Evolutionary conservation across 176 grass and related monocot species (phyloP), one percentile per base, ranked within the genome.

Genomic region (Pontederia paniculata): DNA sequence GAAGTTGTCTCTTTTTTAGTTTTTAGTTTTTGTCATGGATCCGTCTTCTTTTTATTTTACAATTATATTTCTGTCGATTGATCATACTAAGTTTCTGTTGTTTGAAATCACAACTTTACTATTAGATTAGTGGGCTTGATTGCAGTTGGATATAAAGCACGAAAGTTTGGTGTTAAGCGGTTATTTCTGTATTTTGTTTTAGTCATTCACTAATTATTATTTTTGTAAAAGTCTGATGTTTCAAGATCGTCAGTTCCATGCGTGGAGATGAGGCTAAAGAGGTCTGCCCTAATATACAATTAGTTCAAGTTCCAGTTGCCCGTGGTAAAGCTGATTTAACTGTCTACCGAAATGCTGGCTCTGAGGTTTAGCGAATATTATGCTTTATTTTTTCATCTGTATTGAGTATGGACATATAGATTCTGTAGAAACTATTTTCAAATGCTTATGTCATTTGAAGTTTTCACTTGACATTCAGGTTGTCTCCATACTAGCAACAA

Each of bases 261-360:
- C 86, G 86, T 45, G 91, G 91, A 67, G 80, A 97, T 71, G 91
- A 90, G 23, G 91, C 86, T 13, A 97, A 84, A 66, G 66, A 49
- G 9, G 68, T 90, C 15, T 97, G 86, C 52, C 86, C 86, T 50
- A 65, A 73, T 55, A 84, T 97, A 45, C 78, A 84, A 61, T 48
- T 90, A 58, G 75, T 97, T 79, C 86, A 84, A 76, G 91, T 97
- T 65, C 91, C 91, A 1, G 86, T 97, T 77, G 75, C 86, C 12
- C 86, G 86, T 44, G 83, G 59, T 67, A 97, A 88, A 84, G 91
- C 86, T 19, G 86, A 97, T 68, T 82, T 97, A 66, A 97, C 84
- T 88, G 14, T 74, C 56, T 90, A 97, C 48, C 53, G 83, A 57
- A 73, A 69, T 74, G 91, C 91, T 10, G 80, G 83, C 9, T 84